Conservation (phyloP, 2,329 filamentous ascomycete genomes). For the Coniochaeta pulveracea region DNA sequence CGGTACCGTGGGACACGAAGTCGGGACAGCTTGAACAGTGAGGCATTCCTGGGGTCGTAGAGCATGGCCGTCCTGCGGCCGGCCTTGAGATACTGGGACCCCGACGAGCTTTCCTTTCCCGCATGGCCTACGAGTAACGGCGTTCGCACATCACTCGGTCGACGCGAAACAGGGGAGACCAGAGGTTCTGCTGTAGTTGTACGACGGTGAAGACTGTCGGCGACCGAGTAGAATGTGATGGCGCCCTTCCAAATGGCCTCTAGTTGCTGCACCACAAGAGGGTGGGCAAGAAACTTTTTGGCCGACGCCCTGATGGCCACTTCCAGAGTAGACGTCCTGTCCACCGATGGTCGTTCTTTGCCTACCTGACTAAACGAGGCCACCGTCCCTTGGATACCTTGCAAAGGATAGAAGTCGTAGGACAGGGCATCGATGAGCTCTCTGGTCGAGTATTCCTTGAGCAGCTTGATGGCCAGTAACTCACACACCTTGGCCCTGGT, state of each 20-base stretch:
- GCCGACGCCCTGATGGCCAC: conserved; percentile 87
- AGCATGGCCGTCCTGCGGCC: conserved; percentile 68
- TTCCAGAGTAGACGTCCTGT: conserved; percentile 81
- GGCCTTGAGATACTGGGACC: conserved; percentile 14
- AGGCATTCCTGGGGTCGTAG: conserved; percentile 85
- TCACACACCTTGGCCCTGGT: conserved; percentile 86
- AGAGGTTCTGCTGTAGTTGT: conserved; percentile 17
- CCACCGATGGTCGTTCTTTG: conserved; percentile 43
- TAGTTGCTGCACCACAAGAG: conserved; percentile 85
- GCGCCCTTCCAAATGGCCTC: conserved; percentile 95
- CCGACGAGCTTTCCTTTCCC: conserved; percentile 16
- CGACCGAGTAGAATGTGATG: conserved; percentile 85
- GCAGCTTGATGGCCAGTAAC: conserved; percentile 74
- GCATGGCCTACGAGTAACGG: conserved; percentile 35
- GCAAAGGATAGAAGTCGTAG: conserved; percentile 89
- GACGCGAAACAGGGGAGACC: conserved; percentile 13
- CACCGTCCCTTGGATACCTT: conserved; percentile 53
- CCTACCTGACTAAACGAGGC: conserved; percentile 25
- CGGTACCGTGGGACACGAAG: conserved; percentile 85
- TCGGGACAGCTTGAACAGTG: conserved; percentile 81
- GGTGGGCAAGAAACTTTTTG: conserved; percentile 85
- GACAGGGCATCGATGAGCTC: conserved; percentile 90
- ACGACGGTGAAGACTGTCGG: conserved; percentile 70
- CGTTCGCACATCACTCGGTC: conserved; percentile 33
- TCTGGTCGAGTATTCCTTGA: conserved; percentile 80